These are phyloP conservation scores for Luffa aegyptiaca DNA, from an alignment of 306 rosid genomes.

Conservation along the genomic window DNA sequence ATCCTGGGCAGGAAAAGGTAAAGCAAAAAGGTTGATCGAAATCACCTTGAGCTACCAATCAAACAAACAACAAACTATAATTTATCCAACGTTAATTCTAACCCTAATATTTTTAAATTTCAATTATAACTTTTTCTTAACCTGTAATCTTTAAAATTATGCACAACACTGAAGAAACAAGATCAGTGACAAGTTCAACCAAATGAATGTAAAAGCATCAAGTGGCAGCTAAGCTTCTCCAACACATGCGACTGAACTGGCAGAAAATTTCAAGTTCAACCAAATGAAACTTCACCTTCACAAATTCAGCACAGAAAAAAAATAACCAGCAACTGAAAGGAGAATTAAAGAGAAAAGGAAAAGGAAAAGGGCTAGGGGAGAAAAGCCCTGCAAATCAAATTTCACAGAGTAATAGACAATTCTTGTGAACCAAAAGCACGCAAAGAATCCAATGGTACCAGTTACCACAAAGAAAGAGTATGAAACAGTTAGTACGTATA, in stretches of 20 bases:
- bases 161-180: no score
- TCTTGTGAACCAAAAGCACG: conserved; percentile 68
- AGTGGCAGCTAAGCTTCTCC: not conserved
- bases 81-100: no score
- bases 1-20: no score
- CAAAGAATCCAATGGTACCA: conserved; percentile 63
- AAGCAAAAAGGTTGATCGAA: no score
- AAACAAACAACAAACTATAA: no score
- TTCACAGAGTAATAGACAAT: conserved; percentile 65
- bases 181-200: no score
- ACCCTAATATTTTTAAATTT: no score
- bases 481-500: conserved; percentile 59
- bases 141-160: no score
- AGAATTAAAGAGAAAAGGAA: not conserved
- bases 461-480: conserved; percentile 67
- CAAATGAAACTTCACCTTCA: not conserved
- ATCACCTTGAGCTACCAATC: no score
- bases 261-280: not conserved
- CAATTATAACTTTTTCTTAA: no score
- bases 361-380: no score
- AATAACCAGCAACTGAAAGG: not conserved
- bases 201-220: conserved; percentile 15
- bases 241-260: not conserved
- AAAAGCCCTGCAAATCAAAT: conserved; percentile 32
- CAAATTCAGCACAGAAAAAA: not conserved